A percentile compares a stretch with the other conserved stretches of the same genome.
Conservation (phyloP, 2,329 filamentous ascomycete genomes). For the Venturia effusa region DNA sequence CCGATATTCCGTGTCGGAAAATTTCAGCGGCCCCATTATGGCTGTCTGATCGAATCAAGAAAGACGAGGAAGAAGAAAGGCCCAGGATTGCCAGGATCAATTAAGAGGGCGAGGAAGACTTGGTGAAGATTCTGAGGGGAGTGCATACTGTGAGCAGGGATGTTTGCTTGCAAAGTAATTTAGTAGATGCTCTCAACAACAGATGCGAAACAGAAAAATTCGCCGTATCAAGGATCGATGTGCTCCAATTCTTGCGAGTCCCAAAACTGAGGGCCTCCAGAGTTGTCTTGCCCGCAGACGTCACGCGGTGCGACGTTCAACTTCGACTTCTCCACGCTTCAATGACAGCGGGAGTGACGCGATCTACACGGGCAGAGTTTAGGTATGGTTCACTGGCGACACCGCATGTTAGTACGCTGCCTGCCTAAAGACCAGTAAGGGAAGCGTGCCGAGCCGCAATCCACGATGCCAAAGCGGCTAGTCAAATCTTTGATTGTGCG, state of each 20-base stretch:
- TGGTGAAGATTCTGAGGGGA: too few relatives aligned
- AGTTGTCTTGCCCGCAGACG: constrained; percentile 16
- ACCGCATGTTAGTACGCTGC: constrained; percentile 16
- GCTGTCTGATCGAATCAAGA: too few relatives aligned
- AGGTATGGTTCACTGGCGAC: constrained; percentile 19
- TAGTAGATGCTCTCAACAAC: too few relatives aligned
- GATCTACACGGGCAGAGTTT: constrained; percentile 43
- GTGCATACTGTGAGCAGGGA: too few relatives aligned
- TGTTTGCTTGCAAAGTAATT: too few relatives aligned
- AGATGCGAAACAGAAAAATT: too few relatives aligned
- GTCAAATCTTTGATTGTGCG: constrained; percentile 20
- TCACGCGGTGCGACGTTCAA: constrained; percentile 26
- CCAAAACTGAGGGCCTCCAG: too few relatives aligned
- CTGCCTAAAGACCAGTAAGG: constrained; percentile 18
- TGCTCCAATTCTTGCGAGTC: too few relatives aligned
- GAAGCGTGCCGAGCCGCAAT: constrained; percentile 15
- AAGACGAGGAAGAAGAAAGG: too few relatives aligned
- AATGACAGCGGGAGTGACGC: constrained; percentile 38
- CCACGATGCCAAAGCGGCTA: constrained; percentile 7
- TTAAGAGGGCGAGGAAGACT: too few relatives aligned
- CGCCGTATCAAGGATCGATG: too few relatives aligned
- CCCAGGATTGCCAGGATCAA: too few relatives aligned
- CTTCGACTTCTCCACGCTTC: constrained; percentile 37
- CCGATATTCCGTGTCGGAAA: not conserved
- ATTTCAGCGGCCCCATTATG: not conserved